A percentile compares a stretch with the other conserved stretches of the same genome.
phyloP scores from a whole-genome alignment of 495 filamentous ascomycete genomes.

The Hypomontagnella monticulosa region DNA sequence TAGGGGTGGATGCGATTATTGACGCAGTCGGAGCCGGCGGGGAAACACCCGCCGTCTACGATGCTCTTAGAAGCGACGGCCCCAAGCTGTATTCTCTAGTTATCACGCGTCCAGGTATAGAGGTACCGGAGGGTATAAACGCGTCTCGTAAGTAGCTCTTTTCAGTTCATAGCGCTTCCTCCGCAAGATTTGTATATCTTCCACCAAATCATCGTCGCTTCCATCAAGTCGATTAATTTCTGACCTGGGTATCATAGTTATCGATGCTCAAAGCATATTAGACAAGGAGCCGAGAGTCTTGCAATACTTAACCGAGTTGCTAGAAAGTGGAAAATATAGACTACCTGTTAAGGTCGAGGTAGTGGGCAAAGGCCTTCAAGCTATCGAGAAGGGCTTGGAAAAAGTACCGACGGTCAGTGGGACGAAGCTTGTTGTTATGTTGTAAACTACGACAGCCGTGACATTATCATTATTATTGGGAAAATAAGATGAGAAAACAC shows the following conservation, averaged over 20 bases:
- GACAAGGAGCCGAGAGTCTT: slow-evolving; percentile 21
- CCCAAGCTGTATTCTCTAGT: slow-evolving; percentile 50
- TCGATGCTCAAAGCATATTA: slow-evolving; percentile 43
- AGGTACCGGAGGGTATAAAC: slow-evolving; percentile 42
- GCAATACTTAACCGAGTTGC: slow-evolving; percentile 37
- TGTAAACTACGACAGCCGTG: too few relatives aligned
- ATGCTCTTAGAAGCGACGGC: slow-evolving; percentile 38
- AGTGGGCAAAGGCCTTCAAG: slow-evolving; percentile 49
- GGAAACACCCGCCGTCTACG: slow-evolving; percentile 25
- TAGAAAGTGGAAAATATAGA: slow-evolving; percentile 41
- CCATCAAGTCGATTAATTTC: too few relatives aligned
- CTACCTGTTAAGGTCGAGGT: slow-evolving; percentile 40
- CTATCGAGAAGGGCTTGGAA: slow-evolving; percentile 44
- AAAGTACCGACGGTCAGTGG: slow-evolving; percentile 48
- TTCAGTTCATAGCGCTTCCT: slow-evolving; percentile 29
- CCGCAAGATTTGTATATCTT: too few relatives aligned
- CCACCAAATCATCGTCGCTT: too few relatives aligned
- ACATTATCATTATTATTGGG: too few relatives aligned
- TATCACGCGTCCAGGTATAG: slow-evolving; percentile 43
- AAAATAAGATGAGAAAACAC: too few relatives aligned
- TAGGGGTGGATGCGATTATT: slow-evolving; percentile 55
- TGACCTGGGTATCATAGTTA: too few relatives aligned
- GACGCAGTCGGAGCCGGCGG: slow-evolving; percentile 45
- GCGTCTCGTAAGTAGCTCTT: too few relatives aligned
- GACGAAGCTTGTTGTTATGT: slow-evolving; percentile 49